Conservation (phyloP, 495 filamentous ascomycete genomes). For the Tuber indicum region DNA sequence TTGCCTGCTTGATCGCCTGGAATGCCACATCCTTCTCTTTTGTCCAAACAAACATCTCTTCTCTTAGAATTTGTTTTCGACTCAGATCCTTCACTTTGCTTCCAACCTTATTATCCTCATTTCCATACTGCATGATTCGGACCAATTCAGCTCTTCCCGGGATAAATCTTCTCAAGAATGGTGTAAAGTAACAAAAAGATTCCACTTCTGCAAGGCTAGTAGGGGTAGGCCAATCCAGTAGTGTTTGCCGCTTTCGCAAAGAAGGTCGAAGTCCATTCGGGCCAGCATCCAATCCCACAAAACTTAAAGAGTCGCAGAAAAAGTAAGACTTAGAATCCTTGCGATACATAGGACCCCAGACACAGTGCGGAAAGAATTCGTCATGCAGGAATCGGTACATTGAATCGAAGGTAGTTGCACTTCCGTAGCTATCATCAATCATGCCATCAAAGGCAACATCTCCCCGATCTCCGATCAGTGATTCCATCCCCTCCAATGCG, state of each 20-base stretch:
- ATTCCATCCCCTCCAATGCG: neutral
- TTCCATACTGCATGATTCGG: neutral
- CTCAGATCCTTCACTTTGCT: too few species aligned
- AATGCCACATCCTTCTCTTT: neutral
- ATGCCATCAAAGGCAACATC: neutral
- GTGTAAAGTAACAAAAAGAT: neutral
- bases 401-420: neutral
- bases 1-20: neutral
- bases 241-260: neutral
- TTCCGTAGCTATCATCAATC: neutral
- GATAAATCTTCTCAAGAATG: neutral
- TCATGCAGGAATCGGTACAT: neutral
- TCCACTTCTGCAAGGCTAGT: fast-evolving
- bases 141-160: neutral
- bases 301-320: neutral
- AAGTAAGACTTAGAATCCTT: neutral
- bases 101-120: neutral
- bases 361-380: neutral
- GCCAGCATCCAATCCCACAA: neutral
- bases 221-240: neutral
- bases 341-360: neutral
- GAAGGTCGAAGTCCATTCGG: neutral
- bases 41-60: neutral
- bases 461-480: neutral
- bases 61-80: too few species aligned